Base-by-base conservation (phyloP, 2,329 filamentous ascomycete species). In the Xenoacremonium recifei region DNA sequence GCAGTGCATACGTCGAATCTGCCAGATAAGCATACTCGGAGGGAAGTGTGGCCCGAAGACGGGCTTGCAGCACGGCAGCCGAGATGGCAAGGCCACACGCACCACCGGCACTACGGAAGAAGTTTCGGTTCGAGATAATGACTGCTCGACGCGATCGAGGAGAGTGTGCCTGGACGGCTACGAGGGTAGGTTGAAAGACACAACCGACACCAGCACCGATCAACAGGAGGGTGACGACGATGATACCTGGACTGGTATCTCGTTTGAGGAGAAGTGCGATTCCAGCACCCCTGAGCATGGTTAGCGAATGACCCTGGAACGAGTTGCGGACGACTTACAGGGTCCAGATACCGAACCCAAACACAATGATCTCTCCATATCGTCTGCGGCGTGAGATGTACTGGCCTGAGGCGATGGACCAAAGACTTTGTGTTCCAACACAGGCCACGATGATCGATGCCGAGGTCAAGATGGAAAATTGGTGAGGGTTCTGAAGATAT, bases 91-190 rank as follows among this genome's bases (percentile, higher is more conserved):
- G 69, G 0, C 80, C 80, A 12, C 73, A 68, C 69, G 18, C 79
- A 11, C 53, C 80, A 9, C 82, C 80, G 4, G 79, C 64, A 35
- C 73, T 76, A 6, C 82, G 73, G 45, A 83, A 69, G 55, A 84
- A 84, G 50, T 85, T 85, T 1, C 81, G 70, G 38, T 76, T 75
- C 3, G 77, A 79, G 25, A 82, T 84, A 16, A 82, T 73, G 2
- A 84, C 75, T 1, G 82, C 81, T 16, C 81, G 71, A 32, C 83
- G 74, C 0, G 71, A 62, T 54, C 79, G 79, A 1, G 69, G 65
- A 17, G 70, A 74, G 55, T 83, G 77, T 0, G 78, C 76, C 55
- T 82, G 79, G 12, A 78, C 58, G 2, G 79, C 80, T 5, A 83
- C 71, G 0, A 84, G 65, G 0, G 69, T 72, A 4, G 68, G 69